phyloP scores from a whole-genome alignment of 1,139 yeast genomes.

The Yamadazyma diddensiae region DNA sequence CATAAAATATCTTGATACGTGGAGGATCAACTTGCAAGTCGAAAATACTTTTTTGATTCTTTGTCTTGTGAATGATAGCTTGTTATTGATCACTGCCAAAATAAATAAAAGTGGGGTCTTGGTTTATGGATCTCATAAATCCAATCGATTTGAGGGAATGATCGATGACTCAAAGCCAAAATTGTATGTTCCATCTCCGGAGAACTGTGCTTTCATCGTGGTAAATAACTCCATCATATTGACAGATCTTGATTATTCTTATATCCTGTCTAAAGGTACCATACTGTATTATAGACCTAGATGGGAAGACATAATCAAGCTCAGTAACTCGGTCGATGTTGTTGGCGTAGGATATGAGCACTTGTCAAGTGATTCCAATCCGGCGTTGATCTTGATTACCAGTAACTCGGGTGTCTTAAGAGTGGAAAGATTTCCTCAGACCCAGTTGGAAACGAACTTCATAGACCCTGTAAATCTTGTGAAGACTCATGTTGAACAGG shows the following conservation, averaged over 20 bases:
- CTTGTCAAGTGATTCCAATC: conserved; percentile 24
- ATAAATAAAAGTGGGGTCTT: conserved; percentile 52
- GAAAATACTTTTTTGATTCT: conserved; percentile 48
- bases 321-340: conserved; percentile 52
- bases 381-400: conserved; percentile 52
- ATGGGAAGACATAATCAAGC: conserved; percentile 76
- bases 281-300: conserved; percentile 50
- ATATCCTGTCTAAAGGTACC: conserved; percentile 24
- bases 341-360: conserved; percentile 61
- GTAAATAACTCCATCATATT: conserved; percentile 62
- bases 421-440: conserved; percentile 46
- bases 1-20: conserved; percentile 53
- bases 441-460: neutral
- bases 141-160: conserved; percentile 31
- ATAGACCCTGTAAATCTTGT: conserved; percentile 37
- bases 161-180: conserved; percentile 39
- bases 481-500: conserved; percentile 79
- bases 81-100: conserved; percentile 55
- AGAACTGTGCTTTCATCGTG: conserved; percentile 60
- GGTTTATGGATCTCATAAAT: conserved; percentile 59
- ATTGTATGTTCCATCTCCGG: conserved; percentile 59
- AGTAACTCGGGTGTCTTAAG: conserved; percentile 61
- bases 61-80: conserved; percentile 27
- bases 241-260: conserved; percentile 53
- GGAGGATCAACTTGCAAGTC: conserved; percentile 30